phyloP scores from a whole-genome alignment of 2,329 filamentous ascomycete genomes.

The Immersiporthe knoxdaviesiana region DNA sequence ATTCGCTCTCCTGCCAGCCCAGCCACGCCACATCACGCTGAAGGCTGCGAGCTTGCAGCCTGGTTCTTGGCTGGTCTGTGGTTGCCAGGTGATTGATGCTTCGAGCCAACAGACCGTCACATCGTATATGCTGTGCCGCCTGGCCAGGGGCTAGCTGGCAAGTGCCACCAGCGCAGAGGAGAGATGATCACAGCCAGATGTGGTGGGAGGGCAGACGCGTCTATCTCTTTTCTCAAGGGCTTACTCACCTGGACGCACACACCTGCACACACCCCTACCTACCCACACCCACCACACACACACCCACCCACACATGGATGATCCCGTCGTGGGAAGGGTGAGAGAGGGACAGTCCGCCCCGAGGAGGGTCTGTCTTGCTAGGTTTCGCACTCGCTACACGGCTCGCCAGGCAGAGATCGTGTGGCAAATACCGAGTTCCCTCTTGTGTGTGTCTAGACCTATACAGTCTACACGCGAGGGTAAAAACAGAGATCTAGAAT shows the following conservation, averaged over 20 bases:
- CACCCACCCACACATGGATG: background rate
- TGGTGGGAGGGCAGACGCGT: background rate
- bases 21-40: background rate
- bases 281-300: too few species aligned
- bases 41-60: background rate
- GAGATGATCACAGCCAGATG: slow-evolving; percentile 7
- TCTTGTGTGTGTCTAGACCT: background rate
- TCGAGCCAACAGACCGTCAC: background rate
- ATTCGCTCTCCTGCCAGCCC: background rate
- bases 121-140: background rate
- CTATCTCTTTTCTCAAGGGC: background rate
- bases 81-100: background rate
- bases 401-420: background rate
- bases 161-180: background rate
- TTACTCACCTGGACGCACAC: background rate
- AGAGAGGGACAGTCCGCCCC: background rate
- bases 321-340: background rate
- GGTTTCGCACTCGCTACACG: background rate
- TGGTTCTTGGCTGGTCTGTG: too few species aligned
- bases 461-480: background rate
- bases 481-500: background rate
- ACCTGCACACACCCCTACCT: background rate
- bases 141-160: background rate
- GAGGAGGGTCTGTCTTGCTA: background rate
- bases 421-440: background rate